A percentile compares a stretch with the other conserved stretches of the same genome.
Evolutionary conservation across 306 rosid species (phyloP).

Genomic region (Parietaria judaica): DNA sequence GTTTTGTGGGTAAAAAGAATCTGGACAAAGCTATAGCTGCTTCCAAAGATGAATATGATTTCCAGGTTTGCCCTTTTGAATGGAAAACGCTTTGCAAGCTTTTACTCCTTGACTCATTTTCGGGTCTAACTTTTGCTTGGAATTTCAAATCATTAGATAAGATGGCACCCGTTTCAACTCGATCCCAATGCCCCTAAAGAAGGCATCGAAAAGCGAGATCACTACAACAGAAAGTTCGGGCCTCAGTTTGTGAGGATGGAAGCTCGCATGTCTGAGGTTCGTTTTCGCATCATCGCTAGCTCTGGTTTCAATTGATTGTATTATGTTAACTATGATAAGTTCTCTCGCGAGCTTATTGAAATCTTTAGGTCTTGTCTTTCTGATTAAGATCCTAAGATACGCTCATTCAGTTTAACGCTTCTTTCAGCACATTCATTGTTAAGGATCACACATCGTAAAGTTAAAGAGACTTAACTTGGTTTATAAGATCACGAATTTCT

Average conservation of each 20-base stretch:
- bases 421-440: no score
- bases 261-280: conserved; percentile 78
- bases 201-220: conserved; percentile 60
- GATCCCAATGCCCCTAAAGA: conserved; percentile 72
- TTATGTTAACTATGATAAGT: no score
- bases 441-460: no score
- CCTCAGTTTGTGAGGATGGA: conserved; percentile 43
- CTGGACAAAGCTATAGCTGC: conserved; percentile 72
- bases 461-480: no score
- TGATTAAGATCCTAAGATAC: no score
- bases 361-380: no score
- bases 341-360: no score
- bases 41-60: conserved; percentile 53
- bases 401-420: no score
- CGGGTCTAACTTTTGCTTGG: conserved; percentile 2
- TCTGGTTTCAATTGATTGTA: no score
- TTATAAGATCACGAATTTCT: no score
- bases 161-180: conserved; percentile 87
- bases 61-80: conserved; percentile 40
- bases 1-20: conserved; percentile 75
- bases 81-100: background rate
- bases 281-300: no score
- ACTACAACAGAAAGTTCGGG: conserved; percentile 53
- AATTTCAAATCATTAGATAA: conserved; percentile 38
- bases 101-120: background rate